Evolutionary conservation across 2,329 filamentous ascomycete genomes (phyloP).

Genomic region (Tolypocladium nubicola): DNA sequence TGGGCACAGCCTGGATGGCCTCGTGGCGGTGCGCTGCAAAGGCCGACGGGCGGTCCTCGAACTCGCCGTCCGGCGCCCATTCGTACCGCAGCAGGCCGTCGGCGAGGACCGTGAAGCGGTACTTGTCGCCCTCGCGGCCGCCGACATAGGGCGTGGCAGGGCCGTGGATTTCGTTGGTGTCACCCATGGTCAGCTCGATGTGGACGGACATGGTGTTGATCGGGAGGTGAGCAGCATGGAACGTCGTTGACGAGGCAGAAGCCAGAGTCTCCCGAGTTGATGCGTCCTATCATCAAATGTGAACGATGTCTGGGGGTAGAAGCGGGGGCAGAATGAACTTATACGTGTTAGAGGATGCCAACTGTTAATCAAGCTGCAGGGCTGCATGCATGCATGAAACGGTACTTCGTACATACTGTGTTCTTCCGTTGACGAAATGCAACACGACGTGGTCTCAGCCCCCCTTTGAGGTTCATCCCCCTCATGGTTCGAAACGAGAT

Average conservation of each 20-base stretch:
- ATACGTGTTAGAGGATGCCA: not conserved
- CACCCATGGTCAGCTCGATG: not conserved
- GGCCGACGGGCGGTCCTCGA: conserved; percentile 52
- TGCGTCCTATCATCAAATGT: not conserved
- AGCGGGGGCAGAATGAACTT: not conserved
- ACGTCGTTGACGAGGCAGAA: not conserved
- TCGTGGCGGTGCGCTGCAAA: conserved; percentile 45
- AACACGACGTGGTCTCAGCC: too few relatives aligned
- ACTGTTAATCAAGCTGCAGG: not conserved
- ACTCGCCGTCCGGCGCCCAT: conserved; percentile 47
- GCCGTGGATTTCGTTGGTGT: not conserved
- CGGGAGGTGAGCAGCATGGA: not conserved
- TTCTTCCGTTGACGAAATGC: not conserved
- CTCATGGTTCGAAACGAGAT: not conserved
- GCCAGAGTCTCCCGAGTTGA: not conserved
- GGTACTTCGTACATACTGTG: not conserved
- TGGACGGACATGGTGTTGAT: not conserved
- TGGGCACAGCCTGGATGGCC: conserved; percentile 22
- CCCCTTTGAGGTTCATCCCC: not conserved
- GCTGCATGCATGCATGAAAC: not conserved
- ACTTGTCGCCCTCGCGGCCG: conserved; percentile 21
- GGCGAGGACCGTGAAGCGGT: conserved; percentile 49
- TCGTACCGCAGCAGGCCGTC: conserved; percentile 49
- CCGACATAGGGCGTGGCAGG: conserved; percentile 5
- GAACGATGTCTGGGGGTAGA: not conserved